A percentile compares a stretch with the other conserved stretches of the same genome.
These are phyloP conservation scores for Grifola frondosa DNA, from an alignment of 1,284 basidiomycete species.

Conservation along the genomic window DNA sequence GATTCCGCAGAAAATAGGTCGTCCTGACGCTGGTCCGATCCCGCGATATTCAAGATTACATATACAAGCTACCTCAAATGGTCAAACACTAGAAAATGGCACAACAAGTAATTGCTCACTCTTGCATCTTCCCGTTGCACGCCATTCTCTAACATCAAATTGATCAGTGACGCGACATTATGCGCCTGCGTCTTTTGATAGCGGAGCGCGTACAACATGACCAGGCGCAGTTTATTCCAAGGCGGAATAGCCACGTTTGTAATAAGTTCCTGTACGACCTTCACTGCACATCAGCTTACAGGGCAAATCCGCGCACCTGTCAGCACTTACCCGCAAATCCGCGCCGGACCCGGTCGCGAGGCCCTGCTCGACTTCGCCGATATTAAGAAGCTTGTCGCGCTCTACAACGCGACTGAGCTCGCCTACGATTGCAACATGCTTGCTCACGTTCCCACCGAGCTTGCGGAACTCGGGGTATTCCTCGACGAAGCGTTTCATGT, in stretches of 20 bases:
- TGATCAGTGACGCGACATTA: constrained; percentile 84
- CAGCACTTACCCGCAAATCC: constrained; percentile 73
- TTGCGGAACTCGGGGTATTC: constrained; percentile 98
- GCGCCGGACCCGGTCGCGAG: constrained; percentile 89
- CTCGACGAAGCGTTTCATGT: constrained; percentile 98
- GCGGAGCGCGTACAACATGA: constrained; percentile 92
- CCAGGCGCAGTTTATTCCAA: constrained; percentile 87
- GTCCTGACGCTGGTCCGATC: constrained; percentile 95
- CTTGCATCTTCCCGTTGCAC: constrained; percentile 83
- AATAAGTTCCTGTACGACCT: constrained; percentile 81
- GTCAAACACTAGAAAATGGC: no score
- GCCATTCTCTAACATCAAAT: constrained; percentile 79
- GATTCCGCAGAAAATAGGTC: constrained; percentile 97
- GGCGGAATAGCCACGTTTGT: constrained; percentile 66
- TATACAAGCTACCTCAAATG: constrained; percentile 83
- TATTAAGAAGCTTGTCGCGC: constrained; percentile 81
- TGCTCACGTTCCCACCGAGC: constrained; percentile 96
- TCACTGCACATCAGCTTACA: constrained; percentile 4
- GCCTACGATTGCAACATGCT: constrained; percentile 96
- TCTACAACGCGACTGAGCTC: constrained; percentile 92
- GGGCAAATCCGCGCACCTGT: not conserved
- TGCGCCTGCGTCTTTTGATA: constrained; percentile 92
- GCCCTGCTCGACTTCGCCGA: constrained; percentile 96
- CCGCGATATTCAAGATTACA: constrained; percentile 90
- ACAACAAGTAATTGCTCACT: constrained; percentile 50